Evolutionary conservation across 1,284 basidiomycete species (phyloP).

Genomic region (Naganishia liquefaciens): DNA sequence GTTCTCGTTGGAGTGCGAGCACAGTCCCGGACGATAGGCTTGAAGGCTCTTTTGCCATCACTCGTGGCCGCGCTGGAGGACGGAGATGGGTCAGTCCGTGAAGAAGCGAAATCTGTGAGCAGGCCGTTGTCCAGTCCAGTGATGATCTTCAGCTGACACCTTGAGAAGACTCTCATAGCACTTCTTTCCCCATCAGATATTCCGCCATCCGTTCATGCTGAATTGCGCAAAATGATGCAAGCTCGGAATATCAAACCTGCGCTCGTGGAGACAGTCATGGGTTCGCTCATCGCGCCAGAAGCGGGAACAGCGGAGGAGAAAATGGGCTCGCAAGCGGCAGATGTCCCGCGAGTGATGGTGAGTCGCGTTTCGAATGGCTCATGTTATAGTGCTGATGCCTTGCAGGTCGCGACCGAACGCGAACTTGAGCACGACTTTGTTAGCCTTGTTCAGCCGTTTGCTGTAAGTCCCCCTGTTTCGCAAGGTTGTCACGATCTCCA

Average conservation of each 20-base stretch:
- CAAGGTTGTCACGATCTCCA: not conserved
- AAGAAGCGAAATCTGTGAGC: constrained; percentile 65
- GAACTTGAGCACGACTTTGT: constrained; percentile 85
- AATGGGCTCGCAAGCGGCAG: constrained; percentile 9
- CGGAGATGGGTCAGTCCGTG: constrained; percentile 83
- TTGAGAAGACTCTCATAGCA: constrained; percentile 63
- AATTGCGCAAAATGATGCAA: constrained; percentile 87
- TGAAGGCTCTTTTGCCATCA: constrained; percentile 75
- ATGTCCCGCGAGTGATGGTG: not conserved
- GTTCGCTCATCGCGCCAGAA: not conserved
- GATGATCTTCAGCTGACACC: not conserved
- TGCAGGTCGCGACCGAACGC: constrained; percentile 74
- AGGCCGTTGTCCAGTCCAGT: too few relatives aligned
- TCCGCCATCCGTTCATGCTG: constrained; percentile 79
- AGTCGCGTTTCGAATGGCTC: not conserved
- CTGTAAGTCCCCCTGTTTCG: constrained; percentile 59
- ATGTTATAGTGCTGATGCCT: constrained; percentile 7
- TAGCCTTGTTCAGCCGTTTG: constrained; percentile 75
- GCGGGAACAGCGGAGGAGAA: not conserved
- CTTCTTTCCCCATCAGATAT: constrained; percentile 80
- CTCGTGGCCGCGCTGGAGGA: constrained; percentile 87
- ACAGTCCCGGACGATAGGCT: constrained; percentile 62
- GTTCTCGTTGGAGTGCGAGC: constrained; percentile 60
- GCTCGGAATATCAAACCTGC: constrained; percentile 82
- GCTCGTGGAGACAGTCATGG: constrained; percentile 61